Evolutionary conservation across 306 rosid species (phyloP).

Genomic region (Quercus dentata): DNA sequence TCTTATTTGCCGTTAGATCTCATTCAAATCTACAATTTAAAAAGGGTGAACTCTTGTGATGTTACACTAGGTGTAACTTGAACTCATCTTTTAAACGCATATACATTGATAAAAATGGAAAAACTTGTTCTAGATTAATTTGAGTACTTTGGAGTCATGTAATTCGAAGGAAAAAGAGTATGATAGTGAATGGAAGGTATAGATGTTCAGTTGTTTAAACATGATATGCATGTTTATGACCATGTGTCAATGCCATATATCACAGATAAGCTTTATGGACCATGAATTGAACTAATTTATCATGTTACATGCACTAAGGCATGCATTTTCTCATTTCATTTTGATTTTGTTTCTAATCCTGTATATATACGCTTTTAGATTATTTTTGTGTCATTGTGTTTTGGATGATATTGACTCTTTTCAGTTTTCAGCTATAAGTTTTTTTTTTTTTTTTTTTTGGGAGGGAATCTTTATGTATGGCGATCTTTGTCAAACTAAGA

Average conservation of each 20-base stretch:
- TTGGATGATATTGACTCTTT: background rate
- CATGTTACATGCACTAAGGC: background rate
- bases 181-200: background rate
- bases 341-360: background rate
- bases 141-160: background rate
- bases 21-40: too few relatives aligned
- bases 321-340: background rate
- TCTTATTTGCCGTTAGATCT: too few relatives aligned
- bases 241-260: background rate
- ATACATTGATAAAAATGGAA: background rate
- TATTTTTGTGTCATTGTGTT: background rate
- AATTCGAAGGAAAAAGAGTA: background rate
- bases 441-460: background rate
- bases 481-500: background rate
- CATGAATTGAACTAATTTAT: background rate
- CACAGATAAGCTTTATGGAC: background rate
- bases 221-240: background rate
- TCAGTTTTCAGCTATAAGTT: background rate
- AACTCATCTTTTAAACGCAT: too few relatives aligned
- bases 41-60: too few relatives aligned
- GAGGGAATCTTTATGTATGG: background rate
- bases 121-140: background rate
- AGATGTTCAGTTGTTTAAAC: background rate
- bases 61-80: too few relatives aligned
- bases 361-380: background rate